These are phyloP conservation scores for Coemansia javaensis DNA, from an alignment of 192 early-diverging fungal species.

Conservation along the genomic window DNA sequence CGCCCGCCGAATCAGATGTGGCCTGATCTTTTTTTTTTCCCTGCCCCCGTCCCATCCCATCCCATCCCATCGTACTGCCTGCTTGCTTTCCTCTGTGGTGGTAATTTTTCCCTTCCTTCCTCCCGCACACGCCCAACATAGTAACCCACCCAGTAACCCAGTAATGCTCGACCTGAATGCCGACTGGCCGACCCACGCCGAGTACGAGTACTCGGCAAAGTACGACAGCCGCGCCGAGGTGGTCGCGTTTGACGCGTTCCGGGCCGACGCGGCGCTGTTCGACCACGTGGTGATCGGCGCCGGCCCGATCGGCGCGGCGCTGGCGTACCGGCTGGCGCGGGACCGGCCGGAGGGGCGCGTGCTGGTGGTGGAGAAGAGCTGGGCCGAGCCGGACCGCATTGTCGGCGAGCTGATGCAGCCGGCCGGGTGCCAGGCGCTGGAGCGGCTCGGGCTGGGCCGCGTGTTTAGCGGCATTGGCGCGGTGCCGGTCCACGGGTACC, in stretches of 20 bases:
- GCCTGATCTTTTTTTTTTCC: no score
- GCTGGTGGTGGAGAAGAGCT: constrained; percentile 69
- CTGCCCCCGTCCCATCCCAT: no score
- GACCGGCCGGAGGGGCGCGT: constrained; percentile 62
- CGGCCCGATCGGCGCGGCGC: constrained; percentile 86
- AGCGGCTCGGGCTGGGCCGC: constrained; percentile 68
- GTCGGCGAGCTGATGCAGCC: constrained; percentile 98
- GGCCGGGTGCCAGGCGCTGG: constrained; percentile 79
- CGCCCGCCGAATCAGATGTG: no score
- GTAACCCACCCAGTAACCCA: no score
- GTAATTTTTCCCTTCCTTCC: no score
- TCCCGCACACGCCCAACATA: no score
- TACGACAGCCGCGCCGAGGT: constrained; percentile 23
- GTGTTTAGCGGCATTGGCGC: constrained; percentile 78
- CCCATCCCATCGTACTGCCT: no score
- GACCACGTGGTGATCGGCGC: constrained; percentile 90
- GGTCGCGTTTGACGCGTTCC: neutral
- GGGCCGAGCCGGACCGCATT: constrained; percentile 93
- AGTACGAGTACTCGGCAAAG: constrained; percentile 24
- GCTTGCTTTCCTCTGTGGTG: no score
- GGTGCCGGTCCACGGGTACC: constrained; percentile 80
- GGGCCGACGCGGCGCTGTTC: no score
- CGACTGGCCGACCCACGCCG: constrained; percentile 38
- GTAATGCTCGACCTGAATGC: constrained; percentile 29
- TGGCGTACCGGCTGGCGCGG: constrained; percentile 70